phyloP scores from a whole-genome alignment of 768 basidiomycete genomes.

The Phylloporus scabripes region DNA sequence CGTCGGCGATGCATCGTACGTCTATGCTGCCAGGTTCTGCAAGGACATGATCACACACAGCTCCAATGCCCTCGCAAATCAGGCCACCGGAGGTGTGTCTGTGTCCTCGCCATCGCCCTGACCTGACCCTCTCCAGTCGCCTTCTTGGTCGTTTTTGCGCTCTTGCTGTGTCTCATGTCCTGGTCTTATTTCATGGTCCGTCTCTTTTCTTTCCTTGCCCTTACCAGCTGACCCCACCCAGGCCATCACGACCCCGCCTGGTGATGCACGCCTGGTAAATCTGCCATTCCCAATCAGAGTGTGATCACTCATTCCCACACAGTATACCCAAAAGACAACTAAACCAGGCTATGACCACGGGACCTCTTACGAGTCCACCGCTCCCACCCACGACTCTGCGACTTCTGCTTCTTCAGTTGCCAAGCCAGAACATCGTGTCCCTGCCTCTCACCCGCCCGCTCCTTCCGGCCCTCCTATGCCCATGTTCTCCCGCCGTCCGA shows the following conservation, averaged over 20 bases:
- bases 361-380: constrained; percentile 24
- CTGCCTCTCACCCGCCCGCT: no score
- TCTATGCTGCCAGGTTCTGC: constrained; percentile 70
- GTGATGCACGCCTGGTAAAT: constrained; percentile 62
- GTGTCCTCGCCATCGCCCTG: not conserved
- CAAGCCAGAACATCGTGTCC: constrained; percentile 8
- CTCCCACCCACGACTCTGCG: constrained; percentile 12
- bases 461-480: constrained; percentile 4
- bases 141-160: constrained; percentile 55
- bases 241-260: constrained; percentile 65
- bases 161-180: constrained; percentile 63
- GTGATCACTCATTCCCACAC: constrained; percentile 7
- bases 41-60: constrained; percentile 58
- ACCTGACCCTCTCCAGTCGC: constrained; percentile 43
- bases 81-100: constrained; percentile 56
- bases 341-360: constrained; percentile 23
- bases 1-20: constrained; percentile 66
- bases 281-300: constrained; percentile 18
- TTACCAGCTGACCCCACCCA: constrained; percentile 22
- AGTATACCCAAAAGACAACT: constrained; percentile 23
- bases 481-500: constrained; percentile 29
- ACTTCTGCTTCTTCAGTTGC: constrained; percentile 13
- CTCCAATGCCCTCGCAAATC: constrained; percentile 40
- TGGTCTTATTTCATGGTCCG: constrained; percentile 78
- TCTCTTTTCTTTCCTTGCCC: constrained; percentile 2